Percentiles rank a stretch among this genome's conserved stretches.
These are phyloP conservation scores for Candida glaebosa DNA, from an alignment of 805 yeast genomes.

Conservation along the genomic window DNA sequence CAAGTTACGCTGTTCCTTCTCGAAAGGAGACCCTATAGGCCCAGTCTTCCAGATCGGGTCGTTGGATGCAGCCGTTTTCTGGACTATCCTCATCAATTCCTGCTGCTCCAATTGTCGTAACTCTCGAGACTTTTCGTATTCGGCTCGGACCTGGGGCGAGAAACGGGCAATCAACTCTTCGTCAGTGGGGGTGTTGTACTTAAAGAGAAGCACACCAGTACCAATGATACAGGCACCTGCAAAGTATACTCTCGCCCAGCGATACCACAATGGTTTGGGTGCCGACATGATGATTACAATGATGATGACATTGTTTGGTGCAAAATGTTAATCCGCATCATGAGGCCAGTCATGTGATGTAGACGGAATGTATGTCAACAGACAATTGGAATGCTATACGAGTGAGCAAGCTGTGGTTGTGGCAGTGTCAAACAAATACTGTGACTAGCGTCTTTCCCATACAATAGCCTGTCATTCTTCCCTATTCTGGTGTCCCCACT, in stretches of 20 bases:
- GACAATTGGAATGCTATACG: too few relatives aligned
- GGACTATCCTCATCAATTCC: conserved; percentile 64
- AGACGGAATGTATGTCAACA: too few relatives aligned
- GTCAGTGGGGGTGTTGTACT: conserved; percentile 80
- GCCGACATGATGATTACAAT: conserved; percentile 7
- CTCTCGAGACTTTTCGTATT: conserved; percentile 63
- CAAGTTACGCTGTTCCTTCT: conserved; percentile 35
- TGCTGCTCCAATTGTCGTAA: conserved; percentile 66
- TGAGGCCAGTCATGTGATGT: background rate
- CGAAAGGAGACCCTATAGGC: conserved; percentile 66
- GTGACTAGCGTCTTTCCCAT: too few relatives aligned
- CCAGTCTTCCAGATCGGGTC: conserved; percentile 88
- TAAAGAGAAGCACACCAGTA: conserved; percentile 66
- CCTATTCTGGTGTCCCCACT: background rate
- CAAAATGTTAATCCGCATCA: too few relatives aligned
- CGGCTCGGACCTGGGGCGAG: conserved; percentile 79
- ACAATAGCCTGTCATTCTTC: background rate
- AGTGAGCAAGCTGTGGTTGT: too few relatives aligned
- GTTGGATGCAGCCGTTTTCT: conserved; percentile 58
- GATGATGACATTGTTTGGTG: too few relatives aligned
- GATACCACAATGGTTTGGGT: conserved; percentile 47
- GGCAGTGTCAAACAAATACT: too few relatives aligned
- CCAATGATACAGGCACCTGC: conserved; percentile 68
- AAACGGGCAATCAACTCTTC: conserved; percentile 69
- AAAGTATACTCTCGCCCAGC: conserved; percentile 56